phyloP scores from a whole-genome alignment of 1,139 yeast species.

The Hyphopichia pseudoburtonii region DNA sequence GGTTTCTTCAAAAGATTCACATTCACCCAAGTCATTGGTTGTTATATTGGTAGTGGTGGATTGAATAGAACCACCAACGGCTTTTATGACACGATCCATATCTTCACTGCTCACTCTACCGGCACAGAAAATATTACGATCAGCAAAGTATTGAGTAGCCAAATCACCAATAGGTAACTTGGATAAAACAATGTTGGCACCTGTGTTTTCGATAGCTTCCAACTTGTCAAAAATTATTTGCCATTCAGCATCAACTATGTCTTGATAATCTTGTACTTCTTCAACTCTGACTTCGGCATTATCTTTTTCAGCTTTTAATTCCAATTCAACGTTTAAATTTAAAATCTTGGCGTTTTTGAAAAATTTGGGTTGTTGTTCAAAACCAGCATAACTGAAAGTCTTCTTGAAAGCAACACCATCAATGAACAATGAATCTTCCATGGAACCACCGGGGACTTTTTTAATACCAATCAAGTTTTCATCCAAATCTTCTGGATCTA shows the following conservation, averaged over 20 bases:
- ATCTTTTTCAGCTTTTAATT: slow-evolving; percentile 96
- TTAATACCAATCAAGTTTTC: slow-evolving; percentile 92
- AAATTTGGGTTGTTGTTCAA: slow-evolving; percentile 95
- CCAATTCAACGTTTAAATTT: slow-evolving; percentile 87
- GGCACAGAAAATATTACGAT: slow-evolving; percentile 93
- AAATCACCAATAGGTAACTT: slow-evolving; percentile 96
- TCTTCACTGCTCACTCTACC: slow-evolving; percentile 91
- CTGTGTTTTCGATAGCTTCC: slow-evolving; percentile 77
- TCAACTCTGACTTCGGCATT: slow-evolving; percentile 99
- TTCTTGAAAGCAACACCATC: slow-evolving; percentile 97
- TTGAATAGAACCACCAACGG: slow-evolving; percentile 91
- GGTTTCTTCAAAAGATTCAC: slow-evolving; percentile 83
- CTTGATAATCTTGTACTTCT: slow-evolving; percentile 91
- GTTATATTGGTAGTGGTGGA: slow-evolving; percentile 83
- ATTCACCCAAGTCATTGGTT: slow-evolving; percentile 74
- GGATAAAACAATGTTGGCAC: slow-evolving; percentile 90
- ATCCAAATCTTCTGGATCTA: slow-evolving; percentile 83
- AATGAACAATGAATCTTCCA: slow-evolving; percentile 87
- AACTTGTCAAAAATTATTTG: slow-evolving; percentile 84
- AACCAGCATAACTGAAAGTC: slow-evolving; percentile 96
- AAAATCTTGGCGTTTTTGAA: slow-evolving; percentile 80
- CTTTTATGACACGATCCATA: slow-evolving; percentile 87
- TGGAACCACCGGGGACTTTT: slow-evolving; percentile 94
- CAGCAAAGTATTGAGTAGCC: slow-evolving; percentile 98
- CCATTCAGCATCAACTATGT: slow-evolving; percentile 98